Evolutionary conservation across 1,139 yeast species (phyloP).

Genomic region (Hanseniaspora gamundiae): DNA sequence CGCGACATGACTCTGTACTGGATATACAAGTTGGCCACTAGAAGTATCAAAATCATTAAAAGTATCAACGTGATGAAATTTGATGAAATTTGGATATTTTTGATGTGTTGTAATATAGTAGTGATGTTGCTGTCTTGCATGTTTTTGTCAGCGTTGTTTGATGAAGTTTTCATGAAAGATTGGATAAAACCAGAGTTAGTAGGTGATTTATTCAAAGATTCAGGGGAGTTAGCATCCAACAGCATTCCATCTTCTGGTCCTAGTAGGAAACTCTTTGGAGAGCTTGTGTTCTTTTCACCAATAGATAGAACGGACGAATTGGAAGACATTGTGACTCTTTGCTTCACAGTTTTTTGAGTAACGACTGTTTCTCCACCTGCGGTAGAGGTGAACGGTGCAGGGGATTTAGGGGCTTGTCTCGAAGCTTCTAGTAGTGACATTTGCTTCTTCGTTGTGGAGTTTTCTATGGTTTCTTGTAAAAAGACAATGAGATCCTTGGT

Average conservation of each 20-base stretch:
- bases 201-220: no score
- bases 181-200: background rate
- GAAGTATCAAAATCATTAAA: background rate
- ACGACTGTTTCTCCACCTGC: background rate
- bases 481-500: conserved; percentile 18
- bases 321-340: background rate
- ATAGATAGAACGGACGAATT: background rate
- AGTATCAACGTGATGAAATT: background rate
- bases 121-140: no score
- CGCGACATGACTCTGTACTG: background rate
- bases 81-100: background rate
- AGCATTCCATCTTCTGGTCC: background rate
- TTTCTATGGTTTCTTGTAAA: conserved; percentile 2
- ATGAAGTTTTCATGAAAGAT: background rate
- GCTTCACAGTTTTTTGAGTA: background rate
- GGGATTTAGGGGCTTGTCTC: background rate
- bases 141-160: no score
- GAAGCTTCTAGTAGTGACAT: background rate
- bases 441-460: background rate
- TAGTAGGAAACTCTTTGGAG: background rate
- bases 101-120: background rate
- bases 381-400: background rate
- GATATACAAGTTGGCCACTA: background rate
- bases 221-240: background rate
- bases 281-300: background rate